Evolutionary conservation across 225 moss, liverwort and hornwort genomes (phyloP).

Genomic region (Antitrichia curtipendula): DNA sequence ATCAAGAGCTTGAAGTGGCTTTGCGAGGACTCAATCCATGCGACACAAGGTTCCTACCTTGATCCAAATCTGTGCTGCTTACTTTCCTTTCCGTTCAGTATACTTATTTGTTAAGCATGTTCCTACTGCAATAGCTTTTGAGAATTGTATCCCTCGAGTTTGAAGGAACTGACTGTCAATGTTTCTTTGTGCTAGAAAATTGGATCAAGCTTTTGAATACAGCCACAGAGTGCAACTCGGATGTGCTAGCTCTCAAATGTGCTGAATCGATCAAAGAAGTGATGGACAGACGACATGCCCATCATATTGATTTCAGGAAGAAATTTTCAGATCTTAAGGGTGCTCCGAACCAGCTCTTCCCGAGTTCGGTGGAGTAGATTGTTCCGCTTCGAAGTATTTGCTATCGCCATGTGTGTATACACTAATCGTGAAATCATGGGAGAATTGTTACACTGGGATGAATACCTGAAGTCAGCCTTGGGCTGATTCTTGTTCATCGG

Average conservation of each 20-base stretch:
- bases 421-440: background rate
- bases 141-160: background rate
- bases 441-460: background rate
- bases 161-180: background rate
- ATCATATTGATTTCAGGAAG: constrained; percentile 12
- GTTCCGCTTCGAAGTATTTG: background rate
- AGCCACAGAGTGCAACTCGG: constrained; percentile 64
- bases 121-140: background rate
- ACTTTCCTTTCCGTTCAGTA: background rate
- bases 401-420: background rate
- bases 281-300: constrained; percentile 38
- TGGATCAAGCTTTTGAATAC: constrained; percentile 90
- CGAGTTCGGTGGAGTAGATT: background rate
- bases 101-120: background rate
- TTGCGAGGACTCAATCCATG: constrained; percentile 27
- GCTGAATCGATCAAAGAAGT: constrained; percentile 64
- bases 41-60: constrained; percentile 22
- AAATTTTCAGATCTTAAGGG: constrained; percentile 41
- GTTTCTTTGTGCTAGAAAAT: constrained; percentile 34
- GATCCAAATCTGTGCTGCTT: background rate
- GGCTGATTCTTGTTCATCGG: background rate
- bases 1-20: constrained; percentile 35
- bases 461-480: background rate
- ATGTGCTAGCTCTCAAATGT: constrained; percentile 43
- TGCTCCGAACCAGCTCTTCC: constrained; percentile 73